Conservation (phyloP, 768 basidiomycete species). For the Suillus decipiens region DNA sequence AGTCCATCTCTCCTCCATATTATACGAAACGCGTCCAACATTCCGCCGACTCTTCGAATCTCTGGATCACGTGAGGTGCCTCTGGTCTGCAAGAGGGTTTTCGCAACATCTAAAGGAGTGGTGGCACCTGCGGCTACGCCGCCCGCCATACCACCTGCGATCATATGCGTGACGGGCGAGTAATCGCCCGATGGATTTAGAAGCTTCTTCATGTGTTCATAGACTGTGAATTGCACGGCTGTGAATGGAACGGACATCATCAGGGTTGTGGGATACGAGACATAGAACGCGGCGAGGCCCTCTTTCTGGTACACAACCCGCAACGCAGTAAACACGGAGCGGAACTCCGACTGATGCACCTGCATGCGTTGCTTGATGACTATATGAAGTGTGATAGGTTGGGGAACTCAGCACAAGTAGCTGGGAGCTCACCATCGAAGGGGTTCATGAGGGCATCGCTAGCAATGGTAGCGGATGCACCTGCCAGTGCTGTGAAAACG, state of each 20-base stretch:
- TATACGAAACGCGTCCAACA: conserved; percentile 85
- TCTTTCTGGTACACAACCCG: conserved; percentile 82
- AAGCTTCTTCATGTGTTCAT: conserved; percentile 86
- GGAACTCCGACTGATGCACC: conserved; percentile 89
- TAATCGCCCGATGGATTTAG: conserved; percentile 87
- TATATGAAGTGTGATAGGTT: conserved; percentile 36
- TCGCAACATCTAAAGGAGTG: conserved; percentile 96
- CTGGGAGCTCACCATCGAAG: conserved; percentile 79
- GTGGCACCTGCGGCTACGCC: conserved; percentile 94
- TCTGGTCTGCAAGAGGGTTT: conserved; percentile 94
- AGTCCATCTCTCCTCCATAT: conserved; percentile 87
- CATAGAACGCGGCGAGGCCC: conserved; percentile 90
- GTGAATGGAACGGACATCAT: conserved; percentile 98
- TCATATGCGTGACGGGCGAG: conserved; percentile 90
- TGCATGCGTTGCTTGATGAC: conserved; percentile 99
- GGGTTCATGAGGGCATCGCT: conserved; percentile 99
- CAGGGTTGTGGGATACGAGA: conserved; percentile 97
- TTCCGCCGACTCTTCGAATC: conserved; percentile 81
- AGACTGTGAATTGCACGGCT: conserved; percentile 95
- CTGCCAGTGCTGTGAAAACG: conserved; percentile 70
- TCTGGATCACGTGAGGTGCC: conserved; percentile 85
- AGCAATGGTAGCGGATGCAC: conserved; percentile 91
- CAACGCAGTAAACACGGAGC: conserved; percentile 85
- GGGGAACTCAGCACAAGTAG: conserved; percentile 5
- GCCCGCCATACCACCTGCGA: conserved; percentile 90